Base-by-base conservation (phyloP, 179 eudicot species). In the Spergularia azorica region DNA sequence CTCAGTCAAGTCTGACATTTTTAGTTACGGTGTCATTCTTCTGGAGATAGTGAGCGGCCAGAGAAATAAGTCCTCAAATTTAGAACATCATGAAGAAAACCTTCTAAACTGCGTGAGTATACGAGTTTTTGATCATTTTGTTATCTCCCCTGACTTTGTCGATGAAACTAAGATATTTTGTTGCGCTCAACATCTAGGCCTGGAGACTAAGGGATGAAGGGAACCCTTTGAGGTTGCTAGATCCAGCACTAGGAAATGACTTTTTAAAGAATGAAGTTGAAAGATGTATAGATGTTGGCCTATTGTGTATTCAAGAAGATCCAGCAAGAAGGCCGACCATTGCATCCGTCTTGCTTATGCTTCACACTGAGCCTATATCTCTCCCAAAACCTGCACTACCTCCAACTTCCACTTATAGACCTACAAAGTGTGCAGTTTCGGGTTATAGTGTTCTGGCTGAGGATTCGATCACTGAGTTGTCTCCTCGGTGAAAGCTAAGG, bases 191-290 rank as follows among this genome's bases (percentile, higher is more conserved):
- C 20, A 16, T 58, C 32, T 48, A 86, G 89, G 83, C 77, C 12
- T 83, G 89, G 89, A 83, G 82, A 75, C 71, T 79, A 55, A 81
- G 86, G 85, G 65, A 38, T 15, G 80, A 81, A 43, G 83, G 82
- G 1, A 52, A 32, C 5, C 66, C 51, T 46, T 66, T 54, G 61
- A 65, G 74, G n/a, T 56, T 86, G 13, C 75, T 84, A 5, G 86
- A 84, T 76, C 64, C 80, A 4, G 67, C 75, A n/a, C 10, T 82
- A n/a, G 66, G 78, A 9, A 70, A 61, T 56, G 68, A 62, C 12
- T 77, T 64, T 6, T 71, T 77, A 1, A 57, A 14, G 46, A 26
- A 7, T 0, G 85, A 84, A 56, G 70, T 82, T 26, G 79, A 76
- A 63, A 81, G 87, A 79, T 86, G 87, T 61, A 79, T 86, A 55